phyloP scores from a whole-genome alignment of 2,329 filamentous ascomycete genomes.

The Aspergillus neotritici region DNA sequence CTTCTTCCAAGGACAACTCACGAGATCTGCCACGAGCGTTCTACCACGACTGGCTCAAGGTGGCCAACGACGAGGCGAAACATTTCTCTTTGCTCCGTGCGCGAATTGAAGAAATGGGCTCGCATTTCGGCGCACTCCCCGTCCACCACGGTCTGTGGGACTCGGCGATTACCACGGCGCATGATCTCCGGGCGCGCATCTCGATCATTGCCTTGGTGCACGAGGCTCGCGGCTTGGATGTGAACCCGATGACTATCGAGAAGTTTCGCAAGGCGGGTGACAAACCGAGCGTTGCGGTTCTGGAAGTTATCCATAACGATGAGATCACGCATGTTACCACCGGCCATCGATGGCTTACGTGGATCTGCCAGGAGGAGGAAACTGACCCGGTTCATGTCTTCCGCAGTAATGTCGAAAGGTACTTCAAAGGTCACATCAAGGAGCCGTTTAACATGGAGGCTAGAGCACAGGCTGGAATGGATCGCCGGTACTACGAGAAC shows the following conservation, averaged over 20 bases:
- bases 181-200: slow-evolving; percentile 43
- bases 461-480: slow-evolving; percentile 42
- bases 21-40: slow-evolving; percentile 39
- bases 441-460: slow-evolving; percentile 45
- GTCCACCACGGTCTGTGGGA: slow-evolving; percentile 45
- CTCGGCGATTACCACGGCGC: slow-evolving; percentile 39
- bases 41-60: slow-evolving; percentile 47
- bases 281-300: slow-evolving; percentile 37
- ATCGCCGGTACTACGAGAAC: slow-evolving; percentile 39
- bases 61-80: slow-evolving; percentile 45
- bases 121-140: slow-evolving; percentile 41
- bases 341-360: slow-evolving; percentile 44
- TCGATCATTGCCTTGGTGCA: slow-evolving; percentile 46
- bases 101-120: slow-evolving; percentile 43
- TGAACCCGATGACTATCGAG: slow-evolving; percentile 45
- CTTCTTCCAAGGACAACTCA: slow-evolving; percentile 10
- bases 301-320: slow-evolving; percentile 45
- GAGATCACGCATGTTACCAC: slow-evolving; percentile 48
- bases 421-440: slow-evolving; percentile 40
- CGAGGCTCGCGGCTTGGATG: slow-evolving; percentile 44
- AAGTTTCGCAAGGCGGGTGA: slow-evolving; percentile 43
- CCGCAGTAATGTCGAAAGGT: slow-evolving; percentile 38
- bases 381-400: slow-evolving; percentile 44
- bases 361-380: slow-evolving; percentile 44
- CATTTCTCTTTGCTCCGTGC: slow-evolving; percentile 45